These are phyloP conservation scores for Panaeolus cyanescens DNA, from an alignment of 768 basidiomycete genomes.

Conservation along the genomic window DNA sequence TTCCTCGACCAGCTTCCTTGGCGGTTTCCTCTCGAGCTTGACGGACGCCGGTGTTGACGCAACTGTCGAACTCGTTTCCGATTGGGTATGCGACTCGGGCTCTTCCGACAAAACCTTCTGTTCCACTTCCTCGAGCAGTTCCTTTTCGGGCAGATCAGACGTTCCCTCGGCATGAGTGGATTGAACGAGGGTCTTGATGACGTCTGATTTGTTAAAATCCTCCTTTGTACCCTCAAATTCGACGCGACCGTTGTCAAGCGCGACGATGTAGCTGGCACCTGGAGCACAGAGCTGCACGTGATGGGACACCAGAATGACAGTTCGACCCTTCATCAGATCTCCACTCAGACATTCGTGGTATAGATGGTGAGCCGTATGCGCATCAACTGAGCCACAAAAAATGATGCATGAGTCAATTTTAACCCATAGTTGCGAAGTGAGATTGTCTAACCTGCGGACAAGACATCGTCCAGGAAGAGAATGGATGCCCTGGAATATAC, in stretches of 20 bases:
- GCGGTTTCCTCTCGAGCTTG: slow-evolving; percentile 40
- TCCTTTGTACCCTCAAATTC: slow-evolving; percentile 68
- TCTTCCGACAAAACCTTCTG: slow-evolving; percentile 40
- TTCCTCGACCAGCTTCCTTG: slow-evolving; percentile 85
- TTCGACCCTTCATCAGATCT: slow-evolving; percentile 77
- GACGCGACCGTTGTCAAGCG: slow-evolving; percentile 81
- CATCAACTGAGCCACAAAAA: slow-evolving; percentile 64
- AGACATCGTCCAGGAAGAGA: slow-evolving; percentile 84
- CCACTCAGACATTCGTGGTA: slow-evolving; percentile 85
- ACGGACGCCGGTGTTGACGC: slow-evolving; percentile 28
- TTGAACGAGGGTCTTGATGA: slow-evolving; percentile 68
- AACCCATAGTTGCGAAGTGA: slow-evolving; percentile 6
- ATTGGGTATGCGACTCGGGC: slow-evolving; percentile 34
- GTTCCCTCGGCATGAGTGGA: slow-evolving; percentile 50
- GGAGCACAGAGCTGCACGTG: slow-evolving; percentile 88
- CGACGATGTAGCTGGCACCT: slow-evolving; percentile 80
- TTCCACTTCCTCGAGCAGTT: slow-evolving; percentile 44
- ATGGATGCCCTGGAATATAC: slow-evolving; percentile 87
- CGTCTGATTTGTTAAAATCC: slow-evolving; percentile 65
- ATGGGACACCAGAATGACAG: slow-evolving; percentile 92
- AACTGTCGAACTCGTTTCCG: slow-evolving; percentile 38
- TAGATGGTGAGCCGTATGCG: slow-evolving; percentile 90
- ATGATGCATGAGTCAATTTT: neutral
- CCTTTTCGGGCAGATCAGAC: slow-evolving; percentile 57
- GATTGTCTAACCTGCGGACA: slow-evolving; percentile 57